Percentiles rank a stretch among this genome's conserved stretches.
Conservation (phyloP, 495 filamentous ascomycete species). For the Sordaria brevicollis region DNA sequence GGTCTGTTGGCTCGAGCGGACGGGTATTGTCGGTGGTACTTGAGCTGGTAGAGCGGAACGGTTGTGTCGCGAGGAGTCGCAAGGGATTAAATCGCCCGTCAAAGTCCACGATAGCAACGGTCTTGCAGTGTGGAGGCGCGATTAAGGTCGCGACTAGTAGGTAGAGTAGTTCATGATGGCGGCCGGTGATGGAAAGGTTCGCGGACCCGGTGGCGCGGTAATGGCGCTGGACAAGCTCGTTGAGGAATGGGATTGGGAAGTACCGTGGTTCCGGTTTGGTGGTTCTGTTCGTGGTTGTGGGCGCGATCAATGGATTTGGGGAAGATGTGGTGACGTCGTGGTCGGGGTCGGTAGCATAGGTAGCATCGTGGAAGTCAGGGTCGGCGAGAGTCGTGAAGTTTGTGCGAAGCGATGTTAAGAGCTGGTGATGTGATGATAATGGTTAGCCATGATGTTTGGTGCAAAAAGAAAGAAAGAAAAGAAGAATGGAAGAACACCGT, state of each 20-base stretch:
- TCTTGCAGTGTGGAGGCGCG: constrained; percentile 38
- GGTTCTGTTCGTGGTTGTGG: neutral
- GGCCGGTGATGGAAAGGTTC: constrained; percentile 34
- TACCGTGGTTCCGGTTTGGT: neutral
- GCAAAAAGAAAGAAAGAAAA: neutral
- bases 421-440: constrained; percentile 11
- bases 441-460: neutral
- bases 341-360: neutral
- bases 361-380: neutral
- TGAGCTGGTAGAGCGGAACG: neutral
- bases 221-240: constrained; percentile 28
- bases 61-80: constrained; percentile 30
- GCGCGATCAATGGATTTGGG: neutral
- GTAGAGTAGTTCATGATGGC: constrained; percentile 60
- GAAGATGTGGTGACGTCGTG: neutral
- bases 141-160: constrained; percentile 50
- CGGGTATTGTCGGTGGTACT: neutral
- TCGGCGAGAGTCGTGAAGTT: constrained; percentile 12
- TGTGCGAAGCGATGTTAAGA: constrained; percentile 38
- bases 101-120: constrained; percentile 62
- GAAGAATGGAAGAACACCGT: neutral
- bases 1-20: constrained; percentile 8
- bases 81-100: constrained; percentile 55
- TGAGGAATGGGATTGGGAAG: constrained; percentile 32
- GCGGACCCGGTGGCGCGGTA: constrained; percentile 26